Conservation (phyloP, 805 yeast genomes). For the Cyberlindnera suaveolens region DNA sequence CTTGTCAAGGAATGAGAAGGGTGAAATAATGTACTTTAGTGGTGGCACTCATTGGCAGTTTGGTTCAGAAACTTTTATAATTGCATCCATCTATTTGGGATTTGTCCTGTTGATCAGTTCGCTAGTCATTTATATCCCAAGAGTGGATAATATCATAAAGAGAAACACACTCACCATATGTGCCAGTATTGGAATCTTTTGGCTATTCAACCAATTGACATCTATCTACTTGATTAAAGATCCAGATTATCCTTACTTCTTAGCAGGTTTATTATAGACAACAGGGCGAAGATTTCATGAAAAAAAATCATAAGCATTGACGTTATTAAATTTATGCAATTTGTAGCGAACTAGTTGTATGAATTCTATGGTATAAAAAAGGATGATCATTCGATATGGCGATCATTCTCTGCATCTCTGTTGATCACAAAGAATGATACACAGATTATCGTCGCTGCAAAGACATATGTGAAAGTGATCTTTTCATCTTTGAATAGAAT, state of each 20-base stretch:
- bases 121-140: slow-evolving; percentile 35
- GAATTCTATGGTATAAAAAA: neutral
- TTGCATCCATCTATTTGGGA: slow-evolving; percentile 42
- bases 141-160: slow-evolving; percentile 8
- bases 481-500: slow-evolving; percentile 60
- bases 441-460: slow-evolving; percentile 79
- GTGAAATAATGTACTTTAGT: slow-evolving; percentile 48
- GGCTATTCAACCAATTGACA: slow-evolving; percentile 16
- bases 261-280: neutral
- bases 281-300: neutral
- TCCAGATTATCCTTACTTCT: slow-evolving; percentile 15
- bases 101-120: slow-evolving; percentile 37
- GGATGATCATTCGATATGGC: slow-evolving; percentile 14
- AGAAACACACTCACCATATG: slow-evolving; percentile 7
- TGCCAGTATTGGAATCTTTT: slow-evolving; percentile 13
- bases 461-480: slow-evolving; percentile 54
- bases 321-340: neutral
- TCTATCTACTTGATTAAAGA: slow-evolving; percentile 14
- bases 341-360: neutral
- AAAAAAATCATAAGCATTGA: neutral
- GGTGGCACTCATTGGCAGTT: slow-evolving; percentile 67
- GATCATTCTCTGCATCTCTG: slow-evolving; percentile 65
- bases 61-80: slow-evolving; percentile 57
- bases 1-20: slow-evolving; percentile 44
- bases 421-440: slow-evolving; percentile 81